phyloP scores from a whole-genome alignment of 2,329 filamentous ascomycete genomes.

The Sclerotinia borealis region DNA sequence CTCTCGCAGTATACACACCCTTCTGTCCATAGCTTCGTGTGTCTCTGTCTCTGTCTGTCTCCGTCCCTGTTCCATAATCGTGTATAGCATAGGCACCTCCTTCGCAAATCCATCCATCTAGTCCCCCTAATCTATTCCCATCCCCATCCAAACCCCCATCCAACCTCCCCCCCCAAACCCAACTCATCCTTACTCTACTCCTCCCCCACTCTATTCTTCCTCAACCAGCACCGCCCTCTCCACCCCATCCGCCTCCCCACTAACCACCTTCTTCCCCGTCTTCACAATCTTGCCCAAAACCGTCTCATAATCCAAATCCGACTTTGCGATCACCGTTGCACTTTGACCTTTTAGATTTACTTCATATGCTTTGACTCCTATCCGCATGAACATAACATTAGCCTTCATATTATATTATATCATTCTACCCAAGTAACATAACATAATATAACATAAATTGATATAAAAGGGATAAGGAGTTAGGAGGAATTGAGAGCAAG shows the following conservation, averaged over 20 bases:
- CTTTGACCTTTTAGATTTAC: slow-evolving; percentile 83
- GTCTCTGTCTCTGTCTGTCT: too few species aligned
- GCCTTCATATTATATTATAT: background rate
- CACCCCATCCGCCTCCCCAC: slow-evolving; percentile 63
- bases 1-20: too few species aligned
- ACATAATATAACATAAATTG: background rate
- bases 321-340: slow-evolving; percentile 67
- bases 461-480: background rate
- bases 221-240: slow-evolving; percentile 45
- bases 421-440: too few species aligned
- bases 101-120: background rate
- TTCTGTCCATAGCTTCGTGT: too few species aligned
- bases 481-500: background rate
- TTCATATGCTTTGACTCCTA: slow-evolving; percentile 81
- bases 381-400: background rate
- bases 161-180: too few species aligned
- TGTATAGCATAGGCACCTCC: too few species aligned
- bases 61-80: too few species aligned
- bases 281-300: slow-evolving; percentile 87
- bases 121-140: too few species aligned
- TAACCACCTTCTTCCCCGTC: slow-evolving; percentile 89
- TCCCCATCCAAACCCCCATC: too few species aligned
- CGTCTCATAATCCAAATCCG: slow-evolving; percentile 66
- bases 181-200: background rate
- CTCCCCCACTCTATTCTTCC: slow-evolving; percentile 23